A percentile compares a stretch with the other conserved stretches of the same genome.
Evolutionary conservation across 768 basidiomycete genomes (phyloP).

Genomic region (Trametes elegans): DNA sequence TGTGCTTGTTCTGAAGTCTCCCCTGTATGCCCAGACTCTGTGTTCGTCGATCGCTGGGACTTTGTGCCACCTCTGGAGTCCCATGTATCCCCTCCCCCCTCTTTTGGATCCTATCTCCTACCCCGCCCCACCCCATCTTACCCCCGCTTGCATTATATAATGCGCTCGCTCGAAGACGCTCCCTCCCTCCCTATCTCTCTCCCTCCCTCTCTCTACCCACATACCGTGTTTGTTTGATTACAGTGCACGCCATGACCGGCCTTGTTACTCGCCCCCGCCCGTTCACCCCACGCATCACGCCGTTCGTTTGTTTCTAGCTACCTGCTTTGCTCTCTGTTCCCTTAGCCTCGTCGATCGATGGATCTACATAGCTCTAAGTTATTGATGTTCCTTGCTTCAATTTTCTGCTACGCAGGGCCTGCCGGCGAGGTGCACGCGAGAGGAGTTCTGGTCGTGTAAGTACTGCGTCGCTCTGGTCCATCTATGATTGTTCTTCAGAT

Average conservation of each 20-base stretch:
- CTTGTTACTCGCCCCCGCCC: neutral
- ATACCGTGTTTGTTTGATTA: neutral
- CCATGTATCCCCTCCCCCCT: neutral
- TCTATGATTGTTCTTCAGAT: too few relatives aligned
- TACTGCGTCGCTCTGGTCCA: too few relatives aligned
- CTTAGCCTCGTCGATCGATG: slow-evolving; percentile 18
- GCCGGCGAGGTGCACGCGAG: neutral
- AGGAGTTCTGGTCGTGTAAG: neutral
- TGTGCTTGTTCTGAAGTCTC: slow-evolving; percentile 62
- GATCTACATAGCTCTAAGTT: slow-evolving; percentile 17
- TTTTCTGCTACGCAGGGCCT: neutral
- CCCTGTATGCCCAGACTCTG: too few relatives aligned
- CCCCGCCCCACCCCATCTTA: neutral
- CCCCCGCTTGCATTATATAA: neutral
- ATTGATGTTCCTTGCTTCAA: slow-evolving; percentile 4
- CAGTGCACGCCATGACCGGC: neutral
- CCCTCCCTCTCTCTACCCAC: neutral
- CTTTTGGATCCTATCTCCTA: neutral
- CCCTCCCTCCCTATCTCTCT: neutral
- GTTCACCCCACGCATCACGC: too few relatives aligned
- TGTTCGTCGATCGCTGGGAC: too few relatives aligned
- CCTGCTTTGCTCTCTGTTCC: slow-evolving; percentile 12
- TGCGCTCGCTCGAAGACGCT: neutral
- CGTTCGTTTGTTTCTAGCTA: neutral
- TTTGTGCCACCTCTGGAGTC: too few relatives aligned